Evolutionary conservation across 768 basidiomycete species (phyloP), one percentile per base, ranked within the genome.

Genomic region (Cystofilobasidium macerans): DNA sequence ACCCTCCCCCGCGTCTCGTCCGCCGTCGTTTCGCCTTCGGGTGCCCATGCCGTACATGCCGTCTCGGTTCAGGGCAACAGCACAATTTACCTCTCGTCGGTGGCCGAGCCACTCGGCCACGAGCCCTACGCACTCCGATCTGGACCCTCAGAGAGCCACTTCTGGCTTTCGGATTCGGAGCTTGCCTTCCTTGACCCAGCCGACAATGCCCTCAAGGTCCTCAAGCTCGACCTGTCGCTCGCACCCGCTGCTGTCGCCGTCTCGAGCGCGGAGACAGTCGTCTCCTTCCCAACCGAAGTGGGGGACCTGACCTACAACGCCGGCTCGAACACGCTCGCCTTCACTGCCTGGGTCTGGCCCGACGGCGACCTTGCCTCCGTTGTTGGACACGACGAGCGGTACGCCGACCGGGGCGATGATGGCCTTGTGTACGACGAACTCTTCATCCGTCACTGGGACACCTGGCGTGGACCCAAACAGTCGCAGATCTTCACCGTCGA

Each of bases 281-380:
- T 48, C 61, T 40, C 12, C 68, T 35, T 54, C 47, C 48, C 65
- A 14, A 64, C 24, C 13, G 62, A 40, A n/a, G 78, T 81, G 5
- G 82, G 83, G 20, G 71, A 81, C 54, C 81, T 99, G 47, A 59
- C 24, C 18, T 67, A 40, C 59, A 28, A 67, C 38, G 24, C 53
- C 0, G 33, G 35, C 2, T 33, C 47, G 32, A 28, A 8, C 18
- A 57, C 51, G 24, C 43, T 67, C 24, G 65, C 89, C 8, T 97
- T 99, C 78, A 87, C 89, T 0, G 89, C 88, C 38, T 80, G 83
- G 62, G 89, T 94, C 6, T 86, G 88, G 73, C 76, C 82, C 2
- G 87, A 93, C 67, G 86, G 85, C 2, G n/a, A 54, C 26, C 65
- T 67, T 56, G 82, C 80, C 43, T 80, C 83, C 13, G 85, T 86